phyloP scores from a whole-genome alignment of 345 rosid genomes.

The Murraya koenigii region DNA sequence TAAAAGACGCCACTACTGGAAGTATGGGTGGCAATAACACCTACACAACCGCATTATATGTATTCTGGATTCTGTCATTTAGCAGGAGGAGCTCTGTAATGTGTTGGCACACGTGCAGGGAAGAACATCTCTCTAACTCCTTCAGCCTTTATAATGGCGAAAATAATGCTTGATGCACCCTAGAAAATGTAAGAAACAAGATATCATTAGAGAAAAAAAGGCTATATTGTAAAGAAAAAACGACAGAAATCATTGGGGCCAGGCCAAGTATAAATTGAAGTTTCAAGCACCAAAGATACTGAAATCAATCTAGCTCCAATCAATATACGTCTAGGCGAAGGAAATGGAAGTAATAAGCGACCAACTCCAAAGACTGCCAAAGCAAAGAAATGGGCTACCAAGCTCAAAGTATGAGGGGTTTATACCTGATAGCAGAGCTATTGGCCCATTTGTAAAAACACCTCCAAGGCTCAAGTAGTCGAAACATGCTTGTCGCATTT shows the following conservation, averaged over 20 bases:
- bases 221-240: too few species aligned
- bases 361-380: background rate
- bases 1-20: background rate
- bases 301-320: background rate
- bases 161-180: background rate
- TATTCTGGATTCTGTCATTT: background rate
- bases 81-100: background rate
- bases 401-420: conserved; percentile 3
- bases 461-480: conserved; percentile 1
- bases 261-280: background rate
- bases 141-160: background rate
- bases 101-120: background rate
- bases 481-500: conserved; percentile 8
- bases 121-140: conserved; percentile 2
- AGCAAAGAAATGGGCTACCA: background rate
- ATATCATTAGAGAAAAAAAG: background rate
- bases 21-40: background rate
- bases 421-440: background rate
- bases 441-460: conserved; percentile 2
- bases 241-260: background rate
- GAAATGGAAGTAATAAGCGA: conserved; percentile 7
- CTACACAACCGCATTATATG: background rate
- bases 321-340: background rate
- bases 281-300: background rate
- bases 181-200: background rate